Evolutionary conservation across 2,329 filamentous ascomycete species (phyloP).

Genomic region (Epichloe typhina): DNA sequence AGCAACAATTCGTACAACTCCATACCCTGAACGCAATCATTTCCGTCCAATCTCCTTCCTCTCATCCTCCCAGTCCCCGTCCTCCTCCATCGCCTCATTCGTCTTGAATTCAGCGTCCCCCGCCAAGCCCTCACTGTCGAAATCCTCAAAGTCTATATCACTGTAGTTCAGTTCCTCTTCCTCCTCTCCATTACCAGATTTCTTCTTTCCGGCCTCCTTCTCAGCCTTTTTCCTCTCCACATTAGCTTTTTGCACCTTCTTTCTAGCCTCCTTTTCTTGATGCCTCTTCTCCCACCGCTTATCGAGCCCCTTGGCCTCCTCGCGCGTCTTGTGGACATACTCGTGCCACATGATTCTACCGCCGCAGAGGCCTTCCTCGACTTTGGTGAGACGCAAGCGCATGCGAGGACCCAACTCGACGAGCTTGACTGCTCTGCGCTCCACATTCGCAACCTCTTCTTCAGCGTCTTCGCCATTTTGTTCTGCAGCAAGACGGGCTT

Average conservation of each 20-base stretch:
- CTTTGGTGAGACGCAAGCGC: slow-evolving; percentile 81
- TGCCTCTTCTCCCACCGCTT: slow-evolving; percentile 66
- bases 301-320: slow-evolving; percentile 68
- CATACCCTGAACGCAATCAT: neutral
- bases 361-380: slow-evolving; percentile 82
- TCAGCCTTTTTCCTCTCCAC: slow-evolving; percentile 65
- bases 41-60: slow-evolving; percentile 15
- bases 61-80: slow-evolving; percentile 40
- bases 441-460: slow-evolving; percentile 45
- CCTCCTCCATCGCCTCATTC: slow-evolving; percentile 35
- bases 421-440: slow-evolving; percentile 80
- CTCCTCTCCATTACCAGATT: slow-evolving; percentile 19
- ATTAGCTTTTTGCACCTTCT: slow-evolving; percentile 76
- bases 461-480: slow-evolving; percentile 29
- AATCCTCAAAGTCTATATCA: slow-evolving; percentile 32
- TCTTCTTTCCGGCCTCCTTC: slow-evolving; percentile 28
- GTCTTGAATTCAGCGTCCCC: slow-evolving; percentile 34
- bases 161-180: slow-evolving; percentile 29
- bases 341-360: slow-evolving; percentile 98
- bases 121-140: slow-evolving; percentile 37
- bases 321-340: slow-evolving; percentile 71
- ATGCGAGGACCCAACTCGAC: slow-evolving; percentile 86
- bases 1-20: neutral
- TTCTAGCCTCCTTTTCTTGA: slow-evolving; percentile 70
- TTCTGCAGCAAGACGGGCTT: slow-evolving; percentile 29